These are phyloP conservation scores for Cunninghamia lanceolata DNA, from an alignment of 75 land plant genomes.

Conservation along the genomic window DNA sequence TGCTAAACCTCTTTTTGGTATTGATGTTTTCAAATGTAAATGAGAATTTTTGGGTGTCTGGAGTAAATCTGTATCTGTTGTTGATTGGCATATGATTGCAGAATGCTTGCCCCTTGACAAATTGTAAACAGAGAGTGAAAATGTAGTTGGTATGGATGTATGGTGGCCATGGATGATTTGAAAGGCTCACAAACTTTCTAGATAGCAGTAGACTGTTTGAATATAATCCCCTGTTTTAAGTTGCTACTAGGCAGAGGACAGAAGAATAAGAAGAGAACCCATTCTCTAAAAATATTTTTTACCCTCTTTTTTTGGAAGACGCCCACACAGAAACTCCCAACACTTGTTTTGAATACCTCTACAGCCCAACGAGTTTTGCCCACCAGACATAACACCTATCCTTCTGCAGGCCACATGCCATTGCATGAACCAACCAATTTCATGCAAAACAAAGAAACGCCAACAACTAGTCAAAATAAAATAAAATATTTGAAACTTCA, in stretches of 20 bases:
- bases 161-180: conserved; percentile 4
- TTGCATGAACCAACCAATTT: too few relatives aligned
- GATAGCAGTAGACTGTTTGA: background rate
- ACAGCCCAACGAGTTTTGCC: too few relatives aligned
- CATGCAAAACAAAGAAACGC: too few relatives aligned
- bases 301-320: too few relatives aligned
- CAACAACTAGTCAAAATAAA: too few relatives aligned
- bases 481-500: too few relatives aligned
- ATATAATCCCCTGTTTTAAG: background rate
- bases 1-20: background rate
- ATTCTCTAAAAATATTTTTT: too few relatives aligned
- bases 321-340: too few relatives aligned
- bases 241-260: background rate
- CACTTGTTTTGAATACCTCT: too few relatives aligned
- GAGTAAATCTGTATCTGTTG: background rate
- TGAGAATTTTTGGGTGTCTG: background rate
- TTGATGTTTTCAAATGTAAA: background rate
- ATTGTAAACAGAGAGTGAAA: background rate
- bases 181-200: background rate
- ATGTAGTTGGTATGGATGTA: background rate
- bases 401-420: too few relatives aligned
- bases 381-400: too few relatives aligned
- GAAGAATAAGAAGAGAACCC: too few relatives aligned
- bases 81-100: conserved; percentile 3
- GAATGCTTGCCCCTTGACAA: background rate